Base-by-base conservation (phyloP, 2,329 filamentous ascomycete genomes). In the Aspergillus brasiliensis region DNA sequence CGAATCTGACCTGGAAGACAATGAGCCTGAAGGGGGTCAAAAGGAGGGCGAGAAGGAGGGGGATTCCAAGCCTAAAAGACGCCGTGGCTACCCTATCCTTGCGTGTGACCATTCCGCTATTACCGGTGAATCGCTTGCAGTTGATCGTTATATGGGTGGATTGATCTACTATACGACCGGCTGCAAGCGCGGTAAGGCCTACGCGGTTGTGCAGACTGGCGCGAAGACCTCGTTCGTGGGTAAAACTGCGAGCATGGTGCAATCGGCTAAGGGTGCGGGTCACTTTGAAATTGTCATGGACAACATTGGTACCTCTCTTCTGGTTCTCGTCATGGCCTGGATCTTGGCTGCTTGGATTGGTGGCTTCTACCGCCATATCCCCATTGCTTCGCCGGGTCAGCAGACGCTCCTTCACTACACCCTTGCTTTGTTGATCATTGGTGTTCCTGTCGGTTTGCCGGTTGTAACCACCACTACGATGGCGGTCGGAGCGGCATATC, bases 251-350 rank as follows among this genome's bases (percentile, higher is more conserved):
- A 84, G 83, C 63, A 84, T 92, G 65, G 89, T 92, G 51, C 85
- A 90, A 77, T 87, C 88, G 61, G 89, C 89, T 62, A 84, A 89
- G 77, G 89, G 91, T 71, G 87, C 89, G 73, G 89, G 89, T 72
- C 88, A 91, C 77, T 91, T 91, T 81, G 91, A 92, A 81, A 86
- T 89, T 59, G 90, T 92, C 79, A 92, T 92, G 89, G 88, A 91
- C 81, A 89, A 85, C 66, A 92, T 92, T 70, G 89, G 89, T 74
- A 90, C 88, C 25, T 82, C 86, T 58, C 82, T 92, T 54, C 81
- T 92, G 67, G 86, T 92, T 65, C 81, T 92, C 52, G 89, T 92
- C 76, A 88, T 91, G 78, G 88, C 89, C 74, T 92, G 85, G 83
- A 90, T 91, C 69, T 81, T 92, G 64, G 80, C 84, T 42, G 84